Conservation (phyloP, 2,329 filamentous ascomycete species). For the Ilyonectria robusta region DNA sequence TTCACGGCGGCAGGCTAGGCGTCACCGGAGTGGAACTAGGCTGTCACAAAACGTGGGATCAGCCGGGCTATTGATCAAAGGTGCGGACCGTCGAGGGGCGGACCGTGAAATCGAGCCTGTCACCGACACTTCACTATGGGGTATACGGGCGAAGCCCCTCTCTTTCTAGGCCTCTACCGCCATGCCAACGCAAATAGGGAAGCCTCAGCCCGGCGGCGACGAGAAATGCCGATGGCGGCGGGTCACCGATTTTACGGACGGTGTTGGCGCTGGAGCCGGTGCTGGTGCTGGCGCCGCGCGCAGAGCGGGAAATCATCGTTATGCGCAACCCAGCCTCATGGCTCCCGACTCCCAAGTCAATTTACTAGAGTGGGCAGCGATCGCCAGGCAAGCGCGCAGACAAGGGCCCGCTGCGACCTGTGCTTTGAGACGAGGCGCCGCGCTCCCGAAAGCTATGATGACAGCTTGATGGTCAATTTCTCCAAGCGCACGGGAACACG, state of each 20-base stretch:
- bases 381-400: constrained; percentile 10
- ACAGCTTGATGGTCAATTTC: constrained; percentile 6
- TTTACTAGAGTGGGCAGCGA: constrained; percentile 7
- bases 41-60: constrained; percentile 26
- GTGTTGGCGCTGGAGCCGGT: constrained; percentile 31
- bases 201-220: constrained; percentile 1
- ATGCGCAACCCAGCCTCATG: constrained; percentile 21
- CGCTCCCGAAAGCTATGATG: constrained; percentile 23
- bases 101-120: constrained; percentile 23
- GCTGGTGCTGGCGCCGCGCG: constrained; percentile 34
- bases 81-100: constrained; percentile 33
- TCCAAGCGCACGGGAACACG: constrained; percentile 11
- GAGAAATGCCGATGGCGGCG: constrained; percentile 10
- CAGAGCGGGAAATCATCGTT: constrained; percentile 39
- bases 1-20: background rate
- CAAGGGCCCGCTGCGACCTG: constrained; percentile 22
- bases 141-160: constrained; percentile 14
- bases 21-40: constrained; percentile 10
- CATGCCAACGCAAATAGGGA: constrained; percentile 3
- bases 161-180: background rate
- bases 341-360: background rate
- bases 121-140: constrained; percentile 22
- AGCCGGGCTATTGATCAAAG: constrained; percentile 18
- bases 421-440: constrained; percentile 23
- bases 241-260: constrained; percentile 17